Base-by-base conservation (phyloP, 2,329 filamentous ascomycete genomes). In the Verticillium nubilum region DNA sequence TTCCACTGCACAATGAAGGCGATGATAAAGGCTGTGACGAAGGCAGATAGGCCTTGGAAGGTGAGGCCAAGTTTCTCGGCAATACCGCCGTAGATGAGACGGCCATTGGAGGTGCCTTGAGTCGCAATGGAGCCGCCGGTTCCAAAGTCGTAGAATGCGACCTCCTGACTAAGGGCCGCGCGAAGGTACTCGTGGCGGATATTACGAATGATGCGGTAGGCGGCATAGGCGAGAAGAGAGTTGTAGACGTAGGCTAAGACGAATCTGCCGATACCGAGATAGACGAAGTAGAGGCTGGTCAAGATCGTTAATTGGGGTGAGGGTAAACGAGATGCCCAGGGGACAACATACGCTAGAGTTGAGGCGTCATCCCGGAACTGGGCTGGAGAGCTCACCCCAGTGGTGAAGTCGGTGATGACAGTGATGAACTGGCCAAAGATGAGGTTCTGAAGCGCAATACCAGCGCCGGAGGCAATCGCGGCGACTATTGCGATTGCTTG, bases 181-280 rank as follows among this genome's bases (percentile, higher is more conserved):
- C 78, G 75, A 9, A 86, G 72, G 62, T 83, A 85, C 27, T 74
- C 74, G 54, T 78, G 74, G 10, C 83, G 73, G 31, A 78, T 70
- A 31, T 73, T 78, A 59, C 79, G 77, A 2, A 80, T 80, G 3
- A 80, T 80, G 10, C 80, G 74, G 57, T 79, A 78, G 2, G 81
- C 80, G 4, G 79, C 74, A 42, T 83, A 78, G 2, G 79, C 83
- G 23, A 83, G 68, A 55, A 74, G 70, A 3, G 71, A 66, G 54
- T 75, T 75, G 67, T 77, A 76, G 19, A 76, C 66, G 62, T 85
- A 86, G 13, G 78, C 74, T 17, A 83, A 69, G 25, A 72, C 66
- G 60, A 86, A 81, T 52, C 81, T 78, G 0, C 70, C 83, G 56
- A 85, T 72, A 64, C 84, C 85, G 13, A 86, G 73, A 62, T 85